Conservation (phyloP, 192 early-diverging fungal species). For the Coemansia sp. region DNA sequence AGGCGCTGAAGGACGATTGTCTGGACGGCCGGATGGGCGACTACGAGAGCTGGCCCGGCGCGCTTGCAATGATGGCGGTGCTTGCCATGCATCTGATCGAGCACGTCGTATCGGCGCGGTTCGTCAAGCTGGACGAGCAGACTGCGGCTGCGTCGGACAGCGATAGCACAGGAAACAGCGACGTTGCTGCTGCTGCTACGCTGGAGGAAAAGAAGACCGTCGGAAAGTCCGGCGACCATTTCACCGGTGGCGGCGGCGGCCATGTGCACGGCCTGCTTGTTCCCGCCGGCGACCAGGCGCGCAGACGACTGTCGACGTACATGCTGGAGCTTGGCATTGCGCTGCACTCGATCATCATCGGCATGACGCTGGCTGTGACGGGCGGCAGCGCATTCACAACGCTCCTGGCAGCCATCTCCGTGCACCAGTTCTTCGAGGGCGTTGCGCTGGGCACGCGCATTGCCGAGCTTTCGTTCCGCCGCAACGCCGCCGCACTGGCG, state of each 20-base stretch:
- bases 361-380: constrained; percentile 66
- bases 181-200: not conserved
- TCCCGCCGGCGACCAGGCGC: constrained; percentile 16
- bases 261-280: constrained; percentile 20
- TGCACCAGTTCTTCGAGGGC: constrained; percentile 81
- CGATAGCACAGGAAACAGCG: not conserved
- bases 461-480: constrained; percentile 49
- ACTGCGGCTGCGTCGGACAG: not conserved
- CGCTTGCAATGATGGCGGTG: constrained; percentile 66
- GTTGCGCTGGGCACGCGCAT: constrained; percentile 76
- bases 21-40: constrained; percentile 56
- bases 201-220: constrained; percentile 11
- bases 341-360: constrained; percentile 76
- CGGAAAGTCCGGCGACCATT: not conserved
- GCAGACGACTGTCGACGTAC: constrained; percentile 61
- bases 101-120: constrained; percentile 37
- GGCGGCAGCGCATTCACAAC: constrained; percentile 57
- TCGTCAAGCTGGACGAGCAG: not conserved
- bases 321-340: constrained; percentile 79
- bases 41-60: constrained; percentile 56
- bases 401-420: constrained; percentile 67
- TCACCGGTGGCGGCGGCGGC: not conserved
- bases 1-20: constrained; percentile 60
- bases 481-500: constrained; percentile 44
- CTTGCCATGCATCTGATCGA: constrained; percentile 69